Evolutionary conservation across 2,329 filamentous ascomycete genomes (phyloP).

Genomic region (Ploettnerulaceae sp.): DNA sequence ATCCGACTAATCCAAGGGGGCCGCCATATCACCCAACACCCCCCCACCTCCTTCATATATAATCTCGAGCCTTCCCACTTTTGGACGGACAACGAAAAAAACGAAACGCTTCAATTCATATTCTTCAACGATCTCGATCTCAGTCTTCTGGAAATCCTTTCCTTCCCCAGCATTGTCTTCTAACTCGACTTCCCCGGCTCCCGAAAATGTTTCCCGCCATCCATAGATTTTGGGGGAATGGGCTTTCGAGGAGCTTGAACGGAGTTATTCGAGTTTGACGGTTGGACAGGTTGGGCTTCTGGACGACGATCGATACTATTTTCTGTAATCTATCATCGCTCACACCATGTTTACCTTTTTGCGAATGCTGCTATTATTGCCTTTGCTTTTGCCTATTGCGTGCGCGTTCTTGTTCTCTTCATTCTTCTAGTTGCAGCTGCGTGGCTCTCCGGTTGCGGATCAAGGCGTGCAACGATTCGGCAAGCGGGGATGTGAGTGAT

Average conservation of each 20-base stretch:
- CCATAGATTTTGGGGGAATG: background rate
- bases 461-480: too few species aligned
- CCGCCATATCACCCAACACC: slow-evolving; percentile 5
- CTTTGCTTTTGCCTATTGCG: too few species aligned
- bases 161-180: background rate
- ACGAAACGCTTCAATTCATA: slow-evolving; percentile 7
- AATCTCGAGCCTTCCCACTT: slow-evolving; percentile 13
- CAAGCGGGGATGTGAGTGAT: too few species aligned
- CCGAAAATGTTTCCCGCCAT: background rate
- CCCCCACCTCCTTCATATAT: slow-evolving; percentile 8
- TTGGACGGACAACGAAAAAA: slow-evolving; percentile 12
- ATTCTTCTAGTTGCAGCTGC: too few species aligned
- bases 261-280: background rate
- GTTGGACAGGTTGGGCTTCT: background rate
- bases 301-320: slow-evolving; percentile 7
- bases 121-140: background rate
- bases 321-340: slow-evolving; percentile 16
- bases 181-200: too few species aligned
- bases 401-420: background rate
- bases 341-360: slow-evolving; percentile 10
- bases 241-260: background rate
- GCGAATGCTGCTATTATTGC: slow-evolving; percentile 1
- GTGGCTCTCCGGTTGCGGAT: too few species aligned
- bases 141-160: background rate
- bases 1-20: slow-evolving; percentile 16